These are phyloP conservation scores for Orbilia quercus DNA, from an alignment of 2,329 filamentous ascomycete species.

Conservation along the genomic window DNA sequence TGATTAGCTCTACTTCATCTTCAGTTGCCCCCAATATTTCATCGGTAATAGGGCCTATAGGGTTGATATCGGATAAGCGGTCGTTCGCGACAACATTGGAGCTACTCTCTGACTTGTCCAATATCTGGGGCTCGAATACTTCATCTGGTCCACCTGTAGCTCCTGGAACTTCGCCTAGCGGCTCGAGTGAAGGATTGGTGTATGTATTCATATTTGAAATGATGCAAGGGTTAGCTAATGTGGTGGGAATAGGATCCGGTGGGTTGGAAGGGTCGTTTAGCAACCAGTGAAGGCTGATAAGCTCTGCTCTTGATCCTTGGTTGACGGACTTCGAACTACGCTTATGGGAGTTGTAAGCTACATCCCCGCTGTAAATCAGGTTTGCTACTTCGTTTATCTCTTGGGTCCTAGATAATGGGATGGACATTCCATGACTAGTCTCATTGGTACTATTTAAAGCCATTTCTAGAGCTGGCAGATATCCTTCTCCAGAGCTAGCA, in stretches of 20 bases:
- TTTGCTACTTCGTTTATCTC: conserved; percentile 39
- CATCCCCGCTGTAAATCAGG: conserved; percentile 32
- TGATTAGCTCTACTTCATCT: neutral
- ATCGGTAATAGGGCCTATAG: neutral
- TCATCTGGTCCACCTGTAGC: neutral
- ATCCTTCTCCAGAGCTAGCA: too few relatives aligned
- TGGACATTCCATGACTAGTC: neutral
- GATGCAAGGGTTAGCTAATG: neutral
- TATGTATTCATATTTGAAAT: neutral
- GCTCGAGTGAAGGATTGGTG: neutral
- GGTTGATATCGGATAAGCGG: neutral
- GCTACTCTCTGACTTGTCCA: neutral
- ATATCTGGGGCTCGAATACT: too few relatives aligned
- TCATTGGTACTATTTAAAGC: neutral
- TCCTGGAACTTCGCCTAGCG: neutral
- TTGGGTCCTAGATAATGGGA: neutral
- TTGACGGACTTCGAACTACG: neutral
- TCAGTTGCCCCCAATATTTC: neutral
- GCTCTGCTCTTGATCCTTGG: conserved; percentile 1
- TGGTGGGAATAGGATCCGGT: neutral
- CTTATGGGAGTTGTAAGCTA: conserved; percentile 7
- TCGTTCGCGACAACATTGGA: neutral
- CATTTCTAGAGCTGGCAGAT: too few relatives aligned
- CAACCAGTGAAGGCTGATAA: conserved; percentile 47
- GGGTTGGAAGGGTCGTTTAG: conserved; percentile 35